Evolutionary conservation across 2,329 filamentous ascomycete species (phyloP).

Genomic region (Botrytis fabae): DNA sequence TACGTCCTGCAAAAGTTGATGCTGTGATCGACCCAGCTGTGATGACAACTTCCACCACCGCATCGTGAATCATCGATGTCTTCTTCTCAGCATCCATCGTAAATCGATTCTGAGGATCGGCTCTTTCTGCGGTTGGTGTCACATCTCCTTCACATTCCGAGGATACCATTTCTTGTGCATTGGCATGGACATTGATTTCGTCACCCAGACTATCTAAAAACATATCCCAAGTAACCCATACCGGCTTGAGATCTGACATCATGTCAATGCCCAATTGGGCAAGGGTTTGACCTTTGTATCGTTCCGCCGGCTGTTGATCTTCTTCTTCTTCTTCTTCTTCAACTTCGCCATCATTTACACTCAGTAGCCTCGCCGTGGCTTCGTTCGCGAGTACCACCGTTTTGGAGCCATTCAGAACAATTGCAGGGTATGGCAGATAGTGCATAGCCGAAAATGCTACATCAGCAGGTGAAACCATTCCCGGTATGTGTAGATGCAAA

Average conservation of each 20-base stretch:
- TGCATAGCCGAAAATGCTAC: slow-evolving; percentile 69
- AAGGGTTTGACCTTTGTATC: slow-evolving; percentile 64
- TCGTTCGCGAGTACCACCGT: slow-evolving; percentile 74
- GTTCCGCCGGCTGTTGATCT: slow-evolving; percentile 51
- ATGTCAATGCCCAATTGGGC: slow-evolving; percentile 73
- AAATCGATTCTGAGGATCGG: slow-evolving; percentile 27
- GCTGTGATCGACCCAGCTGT: slow-evolving; percentile 42
- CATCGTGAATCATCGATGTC: slow-evolving; percentile 54
- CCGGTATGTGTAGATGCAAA: slow-evolving; percentile 45
- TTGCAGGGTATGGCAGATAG: slow-evolving; percentile 70
- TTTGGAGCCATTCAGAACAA: slow-evolving; percentile 68
- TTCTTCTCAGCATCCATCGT: slow-evolving; percentile 29
- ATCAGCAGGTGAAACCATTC: slow-evolving; percentile 50
- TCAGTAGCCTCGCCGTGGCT: slow-evolving; percentile 69
- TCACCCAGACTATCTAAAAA: slow-evolving; percentile 56
- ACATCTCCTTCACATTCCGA: slow-evolving; percentile 32
- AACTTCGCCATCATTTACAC: slow-evolving; percentile 51
- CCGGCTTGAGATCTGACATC: slow-evolving; percentile 63
- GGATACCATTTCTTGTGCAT: slow-evolving; percentile 16
- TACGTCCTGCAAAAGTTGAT: slow-evolving; percentile 22
- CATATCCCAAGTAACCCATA: slow-evolving; percentile 59
- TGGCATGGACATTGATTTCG: slow-evolving; percentile 28
- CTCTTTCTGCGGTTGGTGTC: slow-evolving; percentile 43
- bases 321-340: slow-evolving; percentile 38
- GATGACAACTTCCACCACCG: slow-evolving; percentile 68